Conservation (phyloP, 1,139 yeast genomes). For the Yueomyces sp. region DNA sequence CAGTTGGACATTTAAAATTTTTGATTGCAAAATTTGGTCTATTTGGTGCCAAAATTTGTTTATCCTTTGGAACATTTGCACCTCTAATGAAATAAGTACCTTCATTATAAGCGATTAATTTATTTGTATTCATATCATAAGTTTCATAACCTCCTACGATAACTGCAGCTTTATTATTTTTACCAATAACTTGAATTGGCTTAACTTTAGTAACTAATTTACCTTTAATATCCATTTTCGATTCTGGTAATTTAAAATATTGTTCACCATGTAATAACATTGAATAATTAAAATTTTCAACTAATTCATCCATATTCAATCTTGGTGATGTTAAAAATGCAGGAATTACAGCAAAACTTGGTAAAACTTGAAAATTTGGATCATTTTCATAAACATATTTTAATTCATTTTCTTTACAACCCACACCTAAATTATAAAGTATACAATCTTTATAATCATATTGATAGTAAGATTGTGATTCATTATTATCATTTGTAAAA, state of each 20-base stretch:
- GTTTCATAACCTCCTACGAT: conserved; percentile 69
- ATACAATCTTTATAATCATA: conserved; percentile 65
- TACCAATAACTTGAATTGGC: conserved; percentile 70
- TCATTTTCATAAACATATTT: conserved; percentile 71
- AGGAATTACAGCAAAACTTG: conserved; percentile 87
- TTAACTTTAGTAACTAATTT: conserved; percentile 44
- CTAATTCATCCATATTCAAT: conserved; percentile 41
- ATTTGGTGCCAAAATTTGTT: conserved; percentile 28
- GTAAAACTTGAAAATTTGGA: conserved; percentile 74
- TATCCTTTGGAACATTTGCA: conserved; percentile 49
- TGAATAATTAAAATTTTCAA: conserved; percentile 81
- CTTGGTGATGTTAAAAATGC: conserved; percentile 44
- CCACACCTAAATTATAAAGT: conserved; percentile 80
- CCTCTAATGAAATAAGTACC: conserved; percentile 81
- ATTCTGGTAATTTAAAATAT: conserved; percentile 64
- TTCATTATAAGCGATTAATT: conserved; percentile 64
- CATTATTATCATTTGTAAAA: conserved; percentile 21
- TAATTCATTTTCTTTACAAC: conserved; percentile 70
- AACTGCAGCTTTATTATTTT: conserved; percentile 81
- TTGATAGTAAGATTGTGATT: conserved; percentile 26
- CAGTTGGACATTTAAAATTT: conserved; percentile 50
- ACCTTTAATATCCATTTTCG: conserved; percentile 71
- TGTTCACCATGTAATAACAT: conserved; percentile 92
- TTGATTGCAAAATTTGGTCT: conserved; percentile 50
- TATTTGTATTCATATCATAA: conserved; percentile 56